phyloP scores from a whole-genome alignment of 2,329 filamentous ascomycete genomes.

The Aspergillus terreus region DNA sequence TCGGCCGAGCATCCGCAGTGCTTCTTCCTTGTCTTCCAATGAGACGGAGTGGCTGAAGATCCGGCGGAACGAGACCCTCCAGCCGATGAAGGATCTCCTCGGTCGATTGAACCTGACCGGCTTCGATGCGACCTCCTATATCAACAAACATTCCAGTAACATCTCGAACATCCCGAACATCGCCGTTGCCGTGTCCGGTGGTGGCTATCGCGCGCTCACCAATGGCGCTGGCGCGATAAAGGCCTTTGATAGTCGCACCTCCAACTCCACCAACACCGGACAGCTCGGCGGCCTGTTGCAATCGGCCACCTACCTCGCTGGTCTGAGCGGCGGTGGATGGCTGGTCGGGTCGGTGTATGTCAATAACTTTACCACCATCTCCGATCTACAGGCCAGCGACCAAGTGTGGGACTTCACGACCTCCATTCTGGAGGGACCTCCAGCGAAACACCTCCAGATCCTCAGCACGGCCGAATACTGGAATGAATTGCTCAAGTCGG shows the following conservation, averaged over 20 bases:
- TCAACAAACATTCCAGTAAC: slow-evolving; percentile 57
- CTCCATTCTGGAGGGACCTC: slow-evolving; percentile 58
- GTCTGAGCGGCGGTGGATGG: slow-evolving; percentile 81
- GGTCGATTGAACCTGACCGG: slow-evolving; percentile 62
- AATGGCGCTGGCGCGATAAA: slow-evolving; percentile 76
- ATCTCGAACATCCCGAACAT: slow-evolving; percentile 61
- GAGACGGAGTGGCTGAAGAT: slow-evolving; percentile 71
- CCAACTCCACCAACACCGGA: slow-evolving; percentile 57
- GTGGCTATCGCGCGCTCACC: slow-evolving; percentile 81
- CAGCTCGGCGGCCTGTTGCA: slow-evolving; percentile 80
- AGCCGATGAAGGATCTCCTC: slow-evolving; percentile 72
- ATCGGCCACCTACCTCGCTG: slow-evolving; percentile 73
- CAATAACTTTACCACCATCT: slow-evolving; percentile 73
- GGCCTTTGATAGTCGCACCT: slow-evolving; percentile 72
- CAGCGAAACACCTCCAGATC: slow-evolving; percentile 39
- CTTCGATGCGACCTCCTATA: slow-evolving; percentile 70
- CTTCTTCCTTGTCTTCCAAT: slow-evolving; percentile 59
- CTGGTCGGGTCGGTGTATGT: slow-evolving; percentile 74
- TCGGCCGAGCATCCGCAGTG: slow-evolving; percentile 66
- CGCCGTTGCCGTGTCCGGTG: slow-evolving; percentile 74
- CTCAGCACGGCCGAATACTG: slow-evolving; percentile 59
- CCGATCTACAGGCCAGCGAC: slow-evolving; percentile 11
- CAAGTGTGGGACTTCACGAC: slow-evolving; percentile 61
- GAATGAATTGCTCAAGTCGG: slow-evolving; percentile 53
- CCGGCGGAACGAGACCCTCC: slow-evolving; percentile 68